A percentile compares a stretch with the other conserved stretches of the same genome.
These are phyloP conservation scores for Gonium pectorale DNA, from an alignment of 139 green algal genomes.

Conservation along the genomic window DNA sequence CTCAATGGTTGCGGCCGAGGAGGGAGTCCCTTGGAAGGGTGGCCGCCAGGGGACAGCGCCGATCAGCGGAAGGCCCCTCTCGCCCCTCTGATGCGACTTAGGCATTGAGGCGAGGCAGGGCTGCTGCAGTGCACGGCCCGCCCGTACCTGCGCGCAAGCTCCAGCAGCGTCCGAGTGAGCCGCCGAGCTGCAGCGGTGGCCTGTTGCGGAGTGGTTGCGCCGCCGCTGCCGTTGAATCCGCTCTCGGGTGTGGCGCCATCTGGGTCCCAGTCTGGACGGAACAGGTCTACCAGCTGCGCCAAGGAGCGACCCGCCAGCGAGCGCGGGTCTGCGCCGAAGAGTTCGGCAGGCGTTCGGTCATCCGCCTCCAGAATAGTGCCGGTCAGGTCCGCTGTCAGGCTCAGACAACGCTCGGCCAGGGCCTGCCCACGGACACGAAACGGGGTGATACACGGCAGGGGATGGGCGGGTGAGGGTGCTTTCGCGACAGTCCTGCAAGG, in stretches of 20 bases:
- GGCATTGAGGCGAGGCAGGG: too few relatives aligned
- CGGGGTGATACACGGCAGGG: neutral
- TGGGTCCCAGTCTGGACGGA: neutral
- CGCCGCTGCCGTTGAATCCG: neutral
- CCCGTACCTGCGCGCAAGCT: conserved; percentile 7
- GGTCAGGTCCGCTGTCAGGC: neutral
- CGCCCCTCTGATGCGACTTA: too few relatives aligned
- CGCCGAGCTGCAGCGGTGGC: neutral
- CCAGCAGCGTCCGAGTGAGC: neutral
- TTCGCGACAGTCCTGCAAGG: too few relatives aligned
- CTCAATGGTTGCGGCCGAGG: neutral
- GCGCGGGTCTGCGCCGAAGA: neutral
- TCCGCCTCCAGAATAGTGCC: neutral
- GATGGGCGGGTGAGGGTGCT: too few relatives aligned
- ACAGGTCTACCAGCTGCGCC: conserved; percentile 1
- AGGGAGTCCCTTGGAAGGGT: neutral
- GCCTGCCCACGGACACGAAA: conserved; percentile 13
- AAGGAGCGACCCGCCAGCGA: neutral
- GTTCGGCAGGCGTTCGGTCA: neutral
- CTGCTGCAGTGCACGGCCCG: too few relatives aligned
- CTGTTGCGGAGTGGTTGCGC: neutral
- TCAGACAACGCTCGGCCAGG: neutral
- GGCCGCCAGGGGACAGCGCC: too few relatives aligned
- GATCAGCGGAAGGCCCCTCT: neutral
- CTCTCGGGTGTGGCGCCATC: too few relatives aligned